Percentiles rank a stretch among this genome's conserved stretches.
phyloP scores from a whole-genome alignment of 441 rosid genomes.

The Adansonia gregorii region DNA sequence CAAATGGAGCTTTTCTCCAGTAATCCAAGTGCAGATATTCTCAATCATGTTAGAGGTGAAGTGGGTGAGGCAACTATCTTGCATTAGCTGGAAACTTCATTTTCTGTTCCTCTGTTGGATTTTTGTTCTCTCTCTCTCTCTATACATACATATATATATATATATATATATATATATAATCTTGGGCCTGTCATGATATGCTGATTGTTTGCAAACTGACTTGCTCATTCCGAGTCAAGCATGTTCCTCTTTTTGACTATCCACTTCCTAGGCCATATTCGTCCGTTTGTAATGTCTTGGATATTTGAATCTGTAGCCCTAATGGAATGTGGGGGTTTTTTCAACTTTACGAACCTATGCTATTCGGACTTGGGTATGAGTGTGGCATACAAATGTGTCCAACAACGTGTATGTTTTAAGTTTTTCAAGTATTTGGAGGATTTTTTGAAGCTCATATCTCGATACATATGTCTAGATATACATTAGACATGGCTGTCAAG shows the following conservation, averaged over 20 bases:
- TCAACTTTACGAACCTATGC: neutral
- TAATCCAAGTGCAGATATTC: conserved; percentile 85
- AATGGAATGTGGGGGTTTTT: neutral
- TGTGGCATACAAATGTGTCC: too few species aligned
- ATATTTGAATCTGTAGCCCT: neutral
- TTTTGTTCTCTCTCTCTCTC: neutral
- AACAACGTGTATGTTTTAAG: too few species aligned
- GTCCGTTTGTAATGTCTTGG: neutral
- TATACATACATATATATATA: neutral
- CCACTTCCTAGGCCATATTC: neutral
- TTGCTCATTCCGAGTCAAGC: neutral
- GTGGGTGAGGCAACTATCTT: conserved; percentile 73
- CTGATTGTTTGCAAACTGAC: conserved; percentile 7
- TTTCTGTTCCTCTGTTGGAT: neutral
- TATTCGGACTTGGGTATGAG: too few species aligned
- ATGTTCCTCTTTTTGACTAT: neutral
- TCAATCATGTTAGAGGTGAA: conserved; percentile 88
- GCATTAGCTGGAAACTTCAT: neutral
- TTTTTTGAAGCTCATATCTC: too few species aligned
- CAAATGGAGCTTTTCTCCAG: conserved; percentile 98
- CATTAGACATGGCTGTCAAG: too few species aligned
- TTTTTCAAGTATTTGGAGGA: too few species aligned
- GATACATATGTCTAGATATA: too few species aligned
- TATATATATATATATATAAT: neutral
- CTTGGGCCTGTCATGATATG: neutral